Percentiles rank a stretch among this genome's conserved stretches.
Conservation (phyloP, 495 filamentous ascomycete species). For the Wilcoxina mikolae region DNA sequence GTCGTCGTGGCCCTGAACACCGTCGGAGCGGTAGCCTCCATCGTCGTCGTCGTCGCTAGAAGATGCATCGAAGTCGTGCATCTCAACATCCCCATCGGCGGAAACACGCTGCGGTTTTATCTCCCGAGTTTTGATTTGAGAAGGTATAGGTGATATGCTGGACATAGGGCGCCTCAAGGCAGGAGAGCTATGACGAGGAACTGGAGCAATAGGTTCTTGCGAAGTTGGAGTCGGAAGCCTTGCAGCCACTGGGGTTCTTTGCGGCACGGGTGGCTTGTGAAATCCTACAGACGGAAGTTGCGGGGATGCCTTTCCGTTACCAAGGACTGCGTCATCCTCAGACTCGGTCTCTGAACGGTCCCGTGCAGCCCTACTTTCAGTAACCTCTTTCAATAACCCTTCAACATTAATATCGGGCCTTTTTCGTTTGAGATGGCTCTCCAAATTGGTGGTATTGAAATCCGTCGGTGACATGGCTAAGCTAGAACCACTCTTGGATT, state of each 20-base stretch:
- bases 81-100: slow-evolving; percentile 17
- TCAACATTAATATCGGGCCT: slow-evolving; percentile 24
- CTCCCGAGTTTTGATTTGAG: neutral
- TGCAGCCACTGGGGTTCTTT: neutral
- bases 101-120: neutral
- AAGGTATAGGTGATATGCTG: neutral
- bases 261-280: too few relatives aligned
- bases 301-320: too few relatives aligned
- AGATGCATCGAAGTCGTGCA: slow-evolving; percentile 17
- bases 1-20: neutral
- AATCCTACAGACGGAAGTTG: too few relatives aligned
- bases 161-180: neutral
- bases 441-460: slow-evolving; percentile 21
- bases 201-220: neutral
- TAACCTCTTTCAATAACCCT: slow-evolving; percentile 24
- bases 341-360: neutral
- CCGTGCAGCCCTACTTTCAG: slow-evolving; percentile 2
- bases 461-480: slow-evolving; percentile 19
- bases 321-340: neutral
- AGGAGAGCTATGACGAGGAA: neutral
- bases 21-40: slow-evolving; percentile 7
- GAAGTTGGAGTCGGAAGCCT: slow-evolving; percentile 1
- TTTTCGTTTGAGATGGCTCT: slow-evolving; percentile 23
- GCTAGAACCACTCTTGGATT: neutral
- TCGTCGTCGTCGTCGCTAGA: slow-evolving; percentile 14